A percentile compares a stretch with the other conserved stretches of the same genome.
phyloP scores from a whole-genome alignment of 2,329 filamentous ascomycete genomes.

The Fusarium sp. region DNA sequence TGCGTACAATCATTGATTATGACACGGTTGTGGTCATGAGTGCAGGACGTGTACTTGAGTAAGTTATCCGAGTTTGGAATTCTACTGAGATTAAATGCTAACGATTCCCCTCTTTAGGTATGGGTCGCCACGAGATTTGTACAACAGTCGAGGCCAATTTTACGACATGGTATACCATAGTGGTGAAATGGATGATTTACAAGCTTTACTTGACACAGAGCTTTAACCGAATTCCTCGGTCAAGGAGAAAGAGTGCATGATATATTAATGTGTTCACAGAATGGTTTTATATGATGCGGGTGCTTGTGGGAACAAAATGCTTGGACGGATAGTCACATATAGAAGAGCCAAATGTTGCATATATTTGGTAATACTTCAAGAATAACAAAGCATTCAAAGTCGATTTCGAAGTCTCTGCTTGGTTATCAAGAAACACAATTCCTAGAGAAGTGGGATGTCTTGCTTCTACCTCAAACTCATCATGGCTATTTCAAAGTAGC shows the following conservation, averaged over 20 bases:
- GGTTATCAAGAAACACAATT: background rate
- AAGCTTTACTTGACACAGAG: conserved; percentile 50
- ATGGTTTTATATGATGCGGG: background rate
- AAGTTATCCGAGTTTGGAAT: conserved; percentile 41
- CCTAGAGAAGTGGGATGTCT: background rate
- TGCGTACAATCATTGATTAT: conserved; percentile 71
- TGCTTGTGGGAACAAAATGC: background rate
- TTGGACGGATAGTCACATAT: background rate
- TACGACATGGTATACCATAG: conserved; percentile 69
- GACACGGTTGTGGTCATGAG: conserved; percentile 70
- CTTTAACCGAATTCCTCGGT: background rate
- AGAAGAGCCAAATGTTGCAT: background rate
- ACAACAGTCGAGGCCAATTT: conserved; percentile 60
- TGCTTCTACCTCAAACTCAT: background rate
- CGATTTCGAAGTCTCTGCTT: background rate
- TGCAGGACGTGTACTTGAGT: conserved; percentile 66
- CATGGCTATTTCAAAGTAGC: background rate
- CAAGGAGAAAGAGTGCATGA: background rate
- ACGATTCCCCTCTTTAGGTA: conserved; percentile 48
- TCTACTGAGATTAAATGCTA: background rate
- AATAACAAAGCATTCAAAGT: background rate
- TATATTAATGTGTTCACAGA: background rate
- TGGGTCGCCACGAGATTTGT: conserved; percentile 62
- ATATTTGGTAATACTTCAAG: background rate
- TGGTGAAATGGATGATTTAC: conserved; percentile 63